Conservation (phyloP, 1,284 basidiomycete genomes). For the Neonothopanus nambi region DNA sequence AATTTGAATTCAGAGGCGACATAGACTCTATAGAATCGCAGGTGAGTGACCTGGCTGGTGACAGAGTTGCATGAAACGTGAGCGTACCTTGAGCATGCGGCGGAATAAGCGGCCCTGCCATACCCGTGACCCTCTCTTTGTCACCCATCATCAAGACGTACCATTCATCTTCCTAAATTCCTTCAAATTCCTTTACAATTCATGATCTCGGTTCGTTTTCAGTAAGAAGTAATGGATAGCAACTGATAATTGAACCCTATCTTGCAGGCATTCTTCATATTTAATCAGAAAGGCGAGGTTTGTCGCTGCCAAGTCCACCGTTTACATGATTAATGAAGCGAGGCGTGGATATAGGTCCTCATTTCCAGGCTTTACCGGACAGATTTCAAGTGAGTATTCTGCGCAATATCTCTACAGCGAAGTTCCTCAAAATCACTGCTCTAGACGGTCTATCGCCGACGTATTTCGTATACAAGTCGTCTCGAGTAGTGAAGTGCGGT, state of each 20-base stretch:
- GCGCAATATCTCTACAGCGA: conserved; percentile 5
- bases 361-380: conserved; percentile 92
- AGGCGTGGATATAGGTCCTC: conserved; percentile 65
- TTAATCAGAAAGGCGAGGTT: conserved; percentile 97
- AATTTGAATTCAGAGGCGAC: too few species aligned
- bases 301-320: conserved; percentile 21
- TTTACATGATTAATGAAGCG: conserved; percentile 1
- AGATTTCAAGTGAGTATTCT: conserved; percentile 81
- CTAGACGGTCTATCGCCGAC: conserved; percentile 93
- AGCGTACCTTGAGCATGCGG: too few species aligned
- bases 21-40: too few species aligned
- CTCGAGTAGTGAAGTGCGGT: conserved; percentile 93
- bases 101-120: too few species aligned
- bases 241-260: not conserved
- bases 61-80: too few species aligned
- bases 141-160: too few species aligned
- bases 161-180: too few species aligned
- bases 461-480: conserved; percentile 98
- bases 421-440: conserved; percentile 14
- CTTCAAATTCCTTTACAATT: too few species aligned
- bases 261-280: conserved; percentile 91
- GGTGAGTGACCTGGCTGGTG: too few species aligned
- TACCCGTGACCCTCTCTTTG: too few species aligned
- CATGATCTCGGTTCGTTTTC: too few species aligned
- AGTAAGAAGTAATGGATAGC: too few species aligned